A percentile compares a stretch with the other conserved stretches of the same genome.
phyloP scores from a whole-genome alignment of 1,284 basidiomycete genomes.

The Irpex lacteus region DNA sequence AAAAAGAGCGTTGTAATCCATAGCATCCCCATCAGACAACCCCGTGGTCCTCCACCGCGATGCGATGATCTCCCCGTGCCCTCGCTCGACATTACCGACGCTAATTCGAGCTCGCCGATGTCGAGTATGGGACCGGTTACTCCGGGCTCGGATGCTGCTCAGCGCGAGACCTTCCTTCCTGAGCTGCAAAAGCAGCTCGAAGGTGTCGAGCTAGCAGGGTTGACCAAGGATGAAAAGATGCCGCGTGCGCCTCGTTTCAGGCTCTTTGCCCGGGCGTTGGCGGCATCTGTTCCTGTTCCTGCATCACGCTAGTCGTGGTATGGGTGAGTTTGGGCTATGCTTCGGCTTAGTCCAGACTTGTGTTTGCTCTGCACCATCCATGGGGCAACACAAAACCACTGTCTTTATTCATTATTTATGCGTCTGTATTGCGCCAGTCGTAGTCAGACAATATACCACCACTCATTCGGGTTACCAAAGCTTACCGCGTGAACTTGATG shows the following conservation, averaged over 20 bases:
- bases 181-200: background rate
- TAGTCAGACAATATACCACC: background rate
- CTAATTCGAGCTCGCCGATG: background rate
- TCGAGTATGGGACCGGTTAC: slow-evolving; percentile 6
- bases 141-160: background rate
- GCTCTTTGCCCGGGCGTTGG: background rate
- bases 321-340: background rate
- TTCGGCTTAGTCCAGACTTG: background rate
- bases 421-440: background rate
- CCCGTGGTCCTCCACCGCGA: background rate
- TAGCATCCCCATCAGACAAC: background rate
- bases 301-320: background rate
- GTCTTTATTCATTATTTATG: background rate
- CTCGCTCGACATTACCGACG: background rate
- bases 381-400: background rate
- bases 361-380: background rate
- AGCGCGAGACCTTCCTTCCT: background rate
- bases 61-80: background rate
- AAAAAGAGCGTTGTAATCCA: background rate
- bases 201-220: background rate
- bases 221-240: slow-evolving; percentile 1
- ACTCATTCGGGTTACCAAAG: background rate
- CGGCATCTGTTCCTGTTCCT: background rate
- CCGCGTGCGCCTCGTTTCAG: background rate
- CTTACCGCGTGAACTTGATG: background rate